Evolutionary conservation across 495 filamentous ascomycete genomes (phyloP), one percentile per base, ranked within the genome.

Genomic region (Xylaria sp.): DNA sequence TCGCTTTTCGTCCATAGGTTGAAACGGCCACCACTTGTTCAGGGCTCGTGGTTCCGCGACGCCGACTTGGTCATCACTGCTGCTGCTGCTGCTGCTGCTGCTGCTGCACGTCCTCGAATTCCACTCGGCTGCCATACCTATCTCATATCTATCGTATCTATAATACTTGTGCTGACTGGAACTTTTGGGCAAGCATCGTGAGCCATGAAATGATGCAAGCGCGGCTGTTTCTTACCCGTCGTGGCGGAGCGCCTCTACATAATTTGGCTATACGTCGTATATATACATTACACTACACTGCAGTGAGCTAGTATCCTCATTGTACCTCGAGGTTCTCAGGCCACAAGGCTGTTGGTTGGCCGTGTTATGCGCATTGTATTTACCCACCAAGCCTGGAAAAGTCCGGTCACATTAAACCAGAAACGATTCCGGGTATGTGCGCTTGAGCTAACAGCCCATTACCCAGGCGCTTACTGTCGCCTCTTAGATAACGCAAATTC

Each of bases 391-490:
- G 17, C 35, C 35, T 61, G 40, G 40, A 62, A 35, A 61, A 19
- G n/a, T 24, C 57, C 35, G 33, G 57, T 37, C n/a, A 35, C 35
- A 33, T 15, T 40, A 63, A 44, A 24, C 19, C 62, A 31, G 62
- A 52, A 19, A 65, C 24, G 24, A 37, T 46, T 29, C 41, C 61
- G 61, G 41, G n/a, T 48, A 33, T 64, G 61, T 64, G 61, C 61
- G 40, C 41, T 64, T 64, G 40, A 64, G 37, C 61, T 50, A 48
- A 48, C 26, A 64, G 15, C 5, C 24, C 43, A 31, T 62, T 43
- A 43, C 37, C 61, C 40, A 48, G 41, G 21, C 40, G 44, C 62
- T 66, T 66, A 66, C 62, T 66, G 62, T 66, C 62, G 19, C 62
- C 31, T 35, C 24, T 43, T 29, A 43, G 59, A 29, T 66, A 66